Evolutionary conservation across 2,329 filamentous ascomycete species (phyloP).

Genomic region (Cytospora paraplurivora): DNA sequence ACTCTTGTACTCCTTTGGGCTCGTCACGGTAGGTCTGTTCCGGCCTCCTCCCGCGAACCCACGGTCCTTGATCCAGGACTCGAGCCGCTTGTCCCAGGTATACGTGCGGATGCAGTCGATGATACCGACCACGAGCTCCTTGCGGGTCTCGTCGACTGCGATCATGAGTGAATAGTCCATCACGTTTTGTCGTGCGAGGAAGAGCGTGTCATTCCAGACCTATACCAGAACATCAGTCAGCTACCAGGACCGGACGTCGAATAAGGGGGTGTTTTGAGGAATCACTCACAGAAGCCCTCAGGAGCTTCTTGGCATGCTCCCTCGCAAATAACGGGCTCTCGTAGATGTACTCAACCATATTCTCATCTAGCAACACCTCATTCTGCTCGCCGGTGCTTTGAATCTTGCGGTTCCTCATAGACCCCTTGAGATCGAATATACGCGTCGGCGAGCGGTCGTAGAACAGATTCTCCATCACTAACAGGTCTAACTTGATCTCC

Average conservation of each 20-base stretch:
- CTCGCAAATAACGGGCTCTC: constrained; percentile 93
- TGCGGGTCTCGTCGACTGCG: constrained; percentile 85
- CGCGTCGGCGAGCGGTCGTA: constrained; percentile 90
- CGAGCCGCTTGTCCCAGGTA: constrained; percentile 99
- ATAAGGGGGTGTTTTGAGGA: no score
- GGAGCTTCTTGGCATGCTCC: constrained; percentile 92
- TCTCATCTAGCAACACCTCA: constrained; percentile 95
- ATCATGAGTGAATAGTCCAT: constrained; percentile 99
- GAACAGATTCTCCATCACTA: constrained; percentile 97
- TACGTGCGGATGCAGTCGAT: constrained; percentile 99
- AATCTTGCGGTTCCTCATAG: constrained; percentile 98
- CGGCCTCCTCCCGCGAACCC: constrained; percentile 76
- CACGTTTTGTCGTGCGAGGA: constrained; percentile 90
- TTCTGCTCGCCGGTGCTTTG: constrained; percentile 94
- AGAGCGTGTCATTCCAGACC: constrained; percentile 95
- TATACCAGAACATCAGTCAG: constrained; percentile 9
- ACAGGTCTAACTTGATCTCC: constrained; percentile 90
- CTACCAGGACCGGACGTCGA: not conserved
- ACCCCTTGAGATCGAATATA: constrained; percentile 94
- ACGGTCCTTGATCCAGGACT: constrained; percentile 98
- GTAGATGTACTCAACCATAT: constrained; percentile 99
- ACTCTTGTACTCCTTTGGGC: constrained; percentile 95
- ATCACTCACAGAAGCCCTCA: constrained; percentile 69
- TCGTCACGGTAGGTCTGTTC: constrained; percentile 91
- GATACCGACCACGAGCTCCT: constrained; percentile 94